Evolutionary conservation across 371 early-diverging fungal genomes (phyloP).

Genomic region (Basidiobolus meristosporus): DNA sequence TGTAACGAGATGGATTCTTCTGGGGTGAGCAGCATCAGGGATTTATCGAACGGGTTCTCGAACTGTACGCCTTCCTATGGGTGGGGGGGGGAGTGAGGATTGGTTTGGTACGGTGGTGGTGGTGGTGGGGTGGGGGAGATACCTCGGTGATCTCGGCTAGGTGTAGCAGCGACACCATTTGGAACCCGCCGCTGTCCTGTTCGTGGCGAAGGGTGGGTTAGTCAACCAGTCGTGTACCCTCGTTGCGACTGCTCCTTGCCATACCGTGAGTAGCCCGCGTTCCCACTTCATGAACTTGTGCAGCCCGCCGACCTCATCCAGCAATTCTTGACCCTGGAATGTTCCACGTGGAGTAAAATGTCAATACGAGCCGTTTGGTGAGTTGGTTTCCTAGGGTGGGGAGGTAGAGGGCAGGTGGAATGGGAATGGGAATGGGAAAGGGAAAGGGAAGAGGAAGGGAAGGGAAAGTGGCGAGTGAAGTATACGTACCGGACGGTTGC

Average conservation of each 20-base stretch:
- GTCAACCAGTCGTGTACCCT: too few species aligned
- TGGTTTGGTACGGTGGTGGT: background rate
- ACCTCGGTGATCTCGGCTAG: constrained; percentile 70
- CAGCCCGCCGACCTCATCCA: constrained; percentile 60
- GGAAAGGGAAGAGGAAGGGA: too few species aligned
- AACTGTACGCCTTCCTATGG: constrained; percentile 72
- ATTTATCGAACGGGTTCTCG: constrained; percentile 65
- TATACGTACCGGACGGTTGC: constrained; percentile 5
- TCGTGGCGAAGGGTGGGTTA: too few species aligned
- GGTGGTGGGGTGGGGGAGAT: background rate
- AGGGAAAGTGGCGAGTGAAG: too few species aligned
- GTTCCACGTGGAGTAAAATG: too few species aligned
- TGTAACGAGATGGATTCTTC: constrained; percentile 87
- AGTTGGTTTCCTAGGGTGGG: too few species aligned
- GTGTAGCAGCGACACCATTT: constrained; percentile 83
- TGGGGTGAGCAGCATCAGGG: constrained; percentile 79
- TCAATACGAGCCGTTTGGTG: too few species aligned
- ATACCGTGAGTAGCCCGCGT: constrained; percentile 63
- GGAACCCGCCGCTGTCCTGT: constrained; percentile 85
- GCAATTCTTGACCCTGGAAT: constrained; percentile 44
- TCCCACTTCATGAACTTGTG: constrained; percentile 84
- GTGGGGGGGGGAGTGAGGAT: too few species aligned
- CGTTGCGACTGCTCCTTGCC: too few species aligned
- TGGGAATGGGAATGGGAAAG: too few species aligned
- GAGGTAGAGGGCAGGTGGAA: too few species aligned